Evolutionary conservation across 768 basidiomycete species (phyloP).

Genomic region (Suillus plorans): DNA sequence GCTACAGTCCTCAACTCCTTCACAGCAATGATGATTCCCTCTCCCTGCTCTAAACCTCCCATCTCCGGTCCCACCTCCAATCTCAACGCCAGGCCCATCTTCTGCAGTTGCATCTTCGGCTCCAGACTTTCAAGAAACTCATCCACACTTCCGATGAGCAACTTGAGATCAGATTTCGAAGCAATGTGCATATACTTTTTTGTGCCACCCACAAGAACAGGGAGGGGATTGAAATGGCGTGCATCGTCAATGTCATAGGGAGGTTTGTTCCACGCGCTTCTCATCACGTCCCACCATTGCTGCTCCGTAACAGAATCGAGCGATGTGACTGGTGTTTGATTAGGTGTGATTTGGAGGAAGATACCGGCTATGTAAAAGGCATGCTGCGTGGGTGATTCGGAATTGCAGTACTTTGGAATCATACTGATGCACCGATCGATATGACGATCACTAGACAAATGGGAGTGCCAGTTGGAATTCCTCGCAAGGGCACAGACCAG

Average conservation of each 20-base stretch:
- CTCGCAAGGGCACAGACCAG: neutral
- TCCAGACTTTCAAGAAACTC: neutral
- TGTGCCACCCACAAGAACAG: neutral
- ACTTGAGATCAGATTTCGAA: neutral
- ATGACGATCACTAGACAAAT: neutral
- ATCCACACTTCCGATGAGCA: neutral
- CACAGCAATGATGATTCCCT: too few species aligned
- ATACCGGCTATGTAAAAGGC: neutral
- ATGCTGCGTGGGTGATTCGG: neutral
- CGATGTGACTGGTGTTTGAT: neutral
- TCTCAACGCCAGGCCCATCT: too few species aligned
- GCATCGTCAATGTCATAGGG: neutral
- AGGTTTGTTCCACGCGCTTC: neutral
- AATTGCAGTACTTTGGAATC: too few species aligned
- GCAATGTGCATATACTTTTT: too few species aligned
- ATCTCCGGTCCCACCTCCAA: neutral
- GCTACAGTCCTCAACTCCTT: too few species aligned
- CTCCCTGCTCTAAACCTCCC: neutral
- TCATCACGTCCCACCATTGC: neutral
- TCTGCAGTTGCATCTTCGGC: too few species aligned
- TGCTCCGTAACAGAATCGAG: neutral
- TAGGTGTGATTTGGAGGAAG: neutral
- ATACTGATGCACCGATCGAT: neutral
- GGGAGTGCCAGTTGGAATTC: neutral
- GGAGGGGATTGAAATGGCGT: neutral